phyloP scores from a whole-genome alignment of 140 eudicot genomes.

The Oenanthe javanica region DNA sequence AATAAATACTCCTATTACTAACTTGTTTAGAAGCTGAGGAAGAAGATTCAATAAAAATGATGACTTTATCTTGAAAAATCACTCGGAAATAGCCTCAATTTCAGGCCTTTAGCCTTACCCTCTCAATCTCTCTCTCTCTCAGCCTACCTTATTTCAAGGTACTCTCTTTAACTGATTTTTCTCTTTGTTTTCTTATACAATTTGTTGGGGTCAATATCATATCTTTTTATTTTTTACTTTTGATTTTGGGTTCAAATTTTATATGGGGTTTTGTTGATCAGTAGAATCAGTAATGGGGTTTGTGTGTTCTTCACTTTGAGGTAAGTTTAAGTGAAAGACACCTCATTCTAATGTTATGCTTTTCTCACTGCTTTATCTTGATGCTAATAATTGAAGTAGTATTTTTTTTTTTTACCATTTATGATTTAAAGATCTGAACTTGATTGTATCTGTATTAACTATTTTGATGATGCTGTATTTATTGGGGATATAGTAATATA shows the following conservation, averaged over 20 bases:
- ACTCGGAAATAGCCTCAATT: neutral
- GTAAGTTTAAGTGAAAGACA: neutral
- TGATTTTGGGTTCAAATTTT: neutral
- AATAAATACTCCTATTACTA: neutral
- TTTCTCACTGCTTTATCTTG: neutral
- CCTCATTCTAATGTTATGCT: neutral
- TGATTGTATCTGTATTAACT: neutral
- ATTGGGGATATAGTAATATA: neutral
- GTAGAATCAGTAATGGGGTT: neutral
- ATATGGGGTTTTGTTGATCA: neutral
- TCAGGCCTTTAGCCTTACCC: neutral
- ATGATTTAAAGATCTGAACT: neutral
- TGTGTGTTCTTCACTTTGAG: neutral
- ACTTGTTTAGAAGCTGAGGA: neutral
- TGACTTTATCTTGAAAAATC: neutral
- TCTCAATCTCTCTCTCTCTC: neutral
- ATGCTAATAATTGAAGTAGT: neutral
- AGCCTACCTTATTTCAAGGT: neutral
- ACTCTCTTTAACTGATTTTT: constrained; percentile 1
- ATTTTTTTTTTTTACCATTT: neutral
- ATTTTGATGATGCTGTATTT: neutral
- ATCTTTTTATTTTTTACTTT: neutral
- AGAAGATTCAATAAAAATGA: neutral
- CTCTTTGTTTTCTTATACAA: neutral
- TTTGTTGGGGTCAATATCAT: neutral